Conservation (phyloP, 23 red algal species). For the Agarophyton chilense region DNA sequence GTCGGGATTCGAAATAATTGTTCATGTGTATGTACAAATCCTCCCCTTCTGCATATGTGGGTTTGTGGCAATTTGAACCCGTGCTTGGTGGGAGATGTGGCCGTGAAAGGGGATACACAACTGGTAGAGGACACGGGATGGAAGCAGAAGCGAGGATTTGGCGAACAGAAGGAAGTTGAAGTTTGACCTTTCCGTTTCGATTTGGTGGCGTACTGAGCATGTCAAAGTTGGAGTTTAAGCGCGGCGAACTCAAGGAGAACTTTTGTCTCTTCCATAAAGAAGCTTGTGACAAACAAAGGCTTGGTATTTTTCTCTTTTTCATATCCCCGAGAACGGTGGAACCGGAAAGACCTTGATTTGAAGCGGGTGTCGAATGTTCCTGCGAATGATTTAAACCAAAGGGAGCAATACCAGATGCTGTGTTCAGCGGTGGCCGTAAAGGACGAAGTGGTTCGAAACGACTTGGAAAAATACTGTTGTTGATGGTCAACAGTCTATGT, state of each 20-base stretch:
- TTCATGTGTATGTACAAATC: constrained; percentile 53
- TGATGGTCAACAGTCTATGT: neutral
- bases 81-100: neutral
- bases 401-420: neutral
- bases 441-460: neutral
- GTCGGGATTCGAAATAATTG: constrained; percentile 38
- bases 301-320: constrained; percentile 33
- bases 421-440: neutral
- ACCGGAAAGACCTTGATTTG: neutral
- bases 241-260: neutral
- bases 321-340: neutral
- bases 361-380: neutral
- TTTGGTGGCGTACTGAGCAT: neutral
- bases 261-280: neutral
- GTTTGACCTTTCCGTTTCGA: neutral
- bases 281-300: neutral
- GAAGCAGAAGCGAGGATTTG: constrained; percentile 12
- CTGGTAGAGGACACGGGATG: neutral
- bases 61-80: neutral
- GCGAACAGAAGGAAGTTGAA: constrained; percentile 16
- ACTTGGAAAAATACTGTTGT: neutral
- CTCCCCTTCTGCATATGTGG: neutral
- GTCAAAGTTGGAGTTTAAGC: neutral
- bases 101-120: neutral
- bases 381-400: neutral